These are phyloP conservation scores for Botrytis fragariae DNA, from an alignment of 2,329 filamentous ascomycete species.

Conservation along the genomic window DNA sequence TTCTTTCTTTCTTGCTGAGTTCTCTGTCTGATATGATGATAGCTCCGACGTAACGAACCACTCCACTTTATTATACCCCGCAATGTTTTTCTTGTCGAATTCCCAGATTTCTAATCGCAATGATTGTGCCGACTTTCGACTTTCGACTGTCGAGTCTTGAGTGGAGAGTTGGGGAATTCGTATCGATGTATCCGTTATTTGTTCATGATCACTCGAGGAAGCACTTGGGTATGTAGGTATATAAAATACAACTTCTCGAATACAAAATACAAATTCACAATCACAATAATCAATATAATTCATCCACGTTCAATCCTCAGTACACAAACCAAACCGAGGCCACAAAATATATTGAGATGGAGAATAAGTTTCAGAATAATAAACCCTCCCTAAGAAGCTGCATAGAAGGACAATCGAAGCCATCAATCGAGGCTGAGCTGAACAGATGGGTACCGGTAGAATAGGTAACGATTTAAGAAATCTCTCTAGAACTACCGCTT, in stretches of 20 bases:
- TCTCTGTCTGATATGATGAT: not conserved
- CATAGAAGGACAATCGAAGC: not conserved
- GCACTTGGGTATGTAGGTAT: no score
- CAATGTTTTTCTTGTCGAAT: not conserved
- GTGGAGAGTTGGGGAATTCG: not conserved
- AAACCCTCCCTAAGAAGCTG: not conserved
- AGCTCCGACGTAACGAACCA: not conserved
- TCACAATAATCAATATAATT: not conserved
- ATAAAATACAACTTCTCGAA: not conserved
- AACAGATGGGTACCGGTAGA: not conserved
- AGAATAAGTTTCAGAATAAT: not conserved
- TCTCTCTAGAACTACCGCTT: not conserved
- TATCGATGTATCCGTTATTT: not conserved
- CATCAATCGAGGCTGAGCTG: conserved; percentile 12
- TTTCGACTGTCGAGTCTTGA: not conserved
- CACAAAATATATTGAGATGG: not conserved
- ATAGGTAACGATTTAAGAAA: conserved; percentile 8
- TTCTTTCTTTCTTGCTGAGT: not conserved
- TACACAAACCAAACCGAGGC: not conserved
- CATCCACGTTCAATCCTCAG: no score
- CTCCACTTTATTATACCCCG: conserved; percentile 5
- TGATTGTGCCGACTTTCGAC: not conserved
- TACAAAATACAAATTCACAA: not conserved
- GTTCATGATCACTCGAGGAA: not conserved
- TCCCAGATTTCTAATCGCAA: not conserved